Evolutionary conservation across 179 eudicot species (phyloP).

Genomic region (Nepenthes alata): DNA sequence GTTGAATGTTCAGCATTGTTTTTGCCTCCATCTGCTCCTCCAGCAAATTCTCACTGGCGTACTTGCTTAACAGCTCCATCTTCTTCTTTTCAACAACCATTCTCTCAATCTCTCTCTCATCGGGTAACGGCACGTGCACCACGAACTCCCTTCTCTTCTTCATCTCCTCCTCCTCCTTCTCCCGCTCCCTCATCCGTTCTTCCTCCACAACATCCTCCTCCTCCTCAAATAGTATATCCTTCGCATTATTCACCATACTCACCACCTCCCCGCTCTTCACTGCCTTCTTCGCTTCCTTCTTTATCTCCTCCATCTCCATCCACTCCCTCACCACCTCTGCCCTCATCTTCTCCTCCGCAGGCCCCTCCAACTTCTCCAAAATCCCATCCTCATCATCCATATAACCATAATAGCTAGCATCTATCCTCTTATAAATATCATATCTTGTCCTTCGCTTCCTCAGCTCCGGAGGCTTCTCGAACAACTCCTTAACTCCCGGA

Average conservation of each 20-base stretch:
- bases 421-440: constrained; percentile 77
- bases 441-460: constrained; percentile 74
- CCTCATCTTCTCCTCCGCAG: constrained; percentile 71
- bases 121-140: constrained; percentile 82
- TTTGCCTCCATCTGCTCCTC: constrained; percentile 83
- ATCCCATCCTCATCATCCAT: constrained; percentile 93
- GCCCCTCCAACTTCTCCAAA: constrained; percentile 58
- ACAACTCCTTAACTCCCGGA: constrained; percentile 80
- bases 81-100: constrained; percentile 94
- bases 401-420: constrained; percentile 85
- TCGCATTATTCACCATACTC: constrained; percentile 26
- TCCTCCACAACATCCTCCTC: constrained; percentile 85
- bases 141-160: constrained; percentile 57
- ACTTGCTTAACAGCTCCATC: constrained; percentile 75
- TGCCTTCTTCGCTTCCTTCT: constrained; percentile 69
- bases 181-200: constrained; percentile 35
- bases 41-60: constrained; percentile 55
- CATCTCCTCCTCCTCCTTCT: constrained; percentile 32
- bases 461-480: constrained; percentile 89
- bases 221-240: constrained; percentile 57
- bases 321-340: constrained; percentile 54
- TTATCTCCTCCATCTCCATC: constrained; percentile 73
- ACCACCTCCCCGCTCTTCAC: constrained; percentile 81
- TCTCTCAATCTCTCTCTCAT: constrained; percentile 82
- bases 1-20: constrained; percentile 29